Evolutionary conservation across 345 rosid genomes (phyloP).

Genomic region (Bruguiera sexangula): DNA sequence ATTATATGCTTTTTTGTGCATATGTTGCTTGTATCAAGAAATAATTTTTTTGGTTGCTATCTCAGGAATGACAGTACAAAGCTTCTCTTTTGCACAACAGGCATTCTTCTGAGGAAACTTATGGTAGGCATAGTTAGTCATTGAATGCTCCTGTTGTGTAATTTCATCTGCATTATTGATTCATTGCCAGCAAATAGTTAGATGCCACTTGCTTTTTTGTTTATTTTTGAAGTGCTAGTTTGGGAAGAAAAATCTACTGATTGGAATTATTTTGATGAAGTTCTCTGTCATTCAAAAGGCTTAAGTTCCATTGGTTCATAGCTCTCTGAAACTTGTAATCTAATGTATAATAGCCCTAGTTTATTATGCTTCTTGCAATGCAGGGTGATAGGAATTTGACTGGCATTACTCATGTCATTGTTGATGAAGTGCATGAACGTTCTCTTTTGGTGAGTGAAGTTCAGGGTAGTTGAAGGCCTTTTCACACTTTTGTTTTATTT

Average conservation of each 20-base stretch:
- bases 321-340: background rate
- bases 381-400: conserved; percentile 77
- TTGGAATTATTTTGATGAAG: background rate
- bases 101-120: conserved; percentile 83
- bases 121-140: conserved; percentile 42
- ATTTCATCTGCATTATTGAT: background rate
- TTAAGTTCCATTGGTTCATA: background rate
- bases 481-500: too few relatives aligned
- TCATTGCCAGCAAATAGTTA: background rate
- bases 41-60: conserved; percentile 14
- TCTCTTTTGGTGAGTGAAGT: conserved; percentile 70
- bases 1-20: background rate
- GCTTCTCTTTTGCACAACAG: conserved; percentile 91
- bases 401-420: conserved; percentile 77
- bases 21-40: background rate
- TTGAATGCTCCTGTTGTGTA: conserved; percentile 6
- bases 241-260: background rate
- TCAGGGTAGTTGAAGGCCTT: background rate
- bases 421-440: conserved; percentile 96
- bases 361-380: conserved; percentile 8
- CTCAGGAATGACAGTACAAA: conserved; percentile 83
- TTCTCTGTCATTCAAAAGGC: background rate
- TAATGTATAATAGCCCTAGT: background rate
- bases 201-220: background rate
- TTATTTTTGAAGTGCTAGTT: background rate